Conservation (phyloP, 768 basidiomycete genomes). For the Lentinula detonsa region DNA sequence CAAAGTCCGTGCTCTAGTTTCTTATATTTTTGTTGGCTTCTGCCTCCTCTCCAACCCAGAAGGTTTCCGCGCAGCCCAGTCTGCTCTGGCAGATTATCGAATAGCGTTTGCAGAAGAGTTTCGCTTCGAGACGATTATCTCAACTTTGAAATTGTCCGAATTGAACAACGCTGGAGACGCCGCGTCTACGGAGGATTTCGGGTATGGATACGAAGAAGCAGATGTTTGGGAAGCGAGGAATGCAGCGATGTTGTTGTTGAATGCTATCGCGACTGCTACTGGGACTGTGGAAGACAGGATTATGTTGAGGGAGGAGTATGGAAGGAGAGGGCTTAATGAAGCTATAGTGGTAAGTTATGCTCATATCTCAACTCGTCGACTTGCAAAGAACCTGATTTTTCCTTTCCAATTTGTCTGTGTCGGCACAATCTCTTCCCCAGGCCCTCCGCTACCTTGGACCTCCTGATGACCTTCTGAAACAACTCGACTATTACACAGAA, state of each 20-base stretch:
- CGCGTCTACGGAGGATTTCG: conserved; percentile 21
- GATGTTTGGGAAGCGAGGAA: conserved; percentile 79
- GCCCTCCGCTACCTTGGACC: conserved; percentile 70
- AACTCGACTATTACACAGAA: conserved; percentile 77
- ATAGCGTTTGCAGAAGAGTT: conserved; percentile 65
- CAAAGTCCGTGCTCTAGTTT: conserved; percentile 63
- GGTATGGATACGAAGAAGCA: conserved; percentile 48
- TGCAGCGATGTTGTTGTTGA: conserved; percentile 72
- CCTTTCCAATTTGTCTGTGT: background rate
- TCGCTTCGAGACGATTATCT: conserved; percentile 74
- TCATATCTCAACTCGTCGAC: background rate
- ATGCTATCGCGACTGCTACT: conserved; percentile 72
- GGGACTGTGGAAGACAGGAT: conserved; percentile 76
- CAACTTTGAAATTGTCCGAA: conserved; percentile 52
- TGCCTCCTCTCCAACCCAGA: conserved; percentile 67
- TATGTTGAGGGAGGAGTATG: conserved; percentile 76
- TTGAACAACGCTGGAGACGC: conserved; percentile 22
- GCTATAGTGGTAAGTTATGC: conserved; percentile 63
- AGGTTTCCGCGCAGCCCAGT: conserved; percentile 69
- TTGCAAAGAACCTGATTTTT: background rate
- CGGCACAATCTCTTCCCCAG: conserved; percentile 28
- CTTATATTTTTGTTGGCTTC: conserved; percentile 80
- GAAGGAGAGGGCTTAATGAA: conserved; percentile 78
- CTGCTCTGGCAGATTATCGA: conserved; percentile 77
- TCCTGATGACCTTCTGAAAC: conserved; percentile 71